phyloP scores from a whole-genome alignment of 2,329 filamentous ascomycete genomes.

The Didymella glomerata region DNA sequence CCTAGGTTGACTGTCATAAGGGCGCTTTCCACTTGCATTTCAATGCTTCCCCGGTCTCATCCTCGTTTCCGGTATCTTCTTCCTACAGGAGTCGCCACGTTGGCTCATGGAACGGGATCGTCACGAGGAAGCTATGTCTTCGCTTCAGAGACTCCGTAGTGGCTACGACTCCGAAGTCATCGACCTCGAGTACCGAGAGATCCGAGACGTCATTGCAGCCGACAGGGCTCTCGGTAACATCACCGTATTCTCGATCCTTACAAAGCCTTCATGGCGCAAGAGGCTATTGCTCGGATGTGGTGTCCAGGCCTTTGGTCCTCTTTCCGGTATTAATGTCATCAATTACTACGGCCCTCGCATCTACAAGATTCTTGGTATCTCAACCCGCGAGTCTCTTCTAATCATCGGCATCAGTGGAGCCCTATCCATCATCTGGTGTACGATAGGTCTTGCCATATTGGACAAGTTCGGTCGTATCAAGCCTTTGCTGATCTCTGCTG shows the following conservation, averaged over 20 bases:
- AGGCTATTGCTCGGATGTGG: constrained; percentile 59
- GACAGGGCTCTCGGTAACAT: constrained; percentile 44
- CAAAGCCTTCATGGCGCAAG: constrained; percentile 56
- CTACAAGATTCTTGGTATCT: constrained; percentile 57
- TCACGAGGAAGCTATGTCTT: constrained; percentile 55
- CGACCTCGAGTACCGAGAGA: constrained; percentile 36
- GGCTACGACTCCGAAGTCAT: constrained; percentile 30
- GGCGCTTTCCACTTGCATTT: constrained; percentile 54
- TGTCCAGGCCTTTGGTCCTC: constrained; percentile 60
- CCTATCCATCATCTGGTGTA: constrained; percentile 60
- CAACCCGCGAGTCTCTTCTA: constrained; percentile 57
- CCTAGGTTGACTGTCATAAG: constrained; percentile 21
- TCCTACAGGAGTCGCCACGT: constrained; percentile 68
- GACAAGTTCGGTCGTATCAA: constrained; percentile 60
- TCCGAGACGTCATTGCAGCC: constrained; percentile 33
- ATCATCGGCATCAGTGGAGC: constrained; percentile 62
- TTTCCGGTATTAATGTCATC: constrained; percentile 56
- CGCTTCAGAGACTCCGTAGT: constrained; percentile 31
- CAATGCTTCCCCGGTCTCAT: constrained; percentile 54
- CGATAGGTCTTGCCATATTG: constrained; percentile 54
- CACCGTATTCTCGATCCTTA: constrained; percentile 56
- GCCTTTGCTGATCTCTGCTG: constrained; percentile 56
- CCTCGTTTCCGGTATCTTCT: constrained; percentile 57
- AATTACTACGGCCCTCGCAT: constrained; percentile 56
- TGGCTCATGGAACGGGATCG: constrained; percentile 66